Conservation (phyloP, 352 stramenopile species). For the Bremia lactucae region DNA sequence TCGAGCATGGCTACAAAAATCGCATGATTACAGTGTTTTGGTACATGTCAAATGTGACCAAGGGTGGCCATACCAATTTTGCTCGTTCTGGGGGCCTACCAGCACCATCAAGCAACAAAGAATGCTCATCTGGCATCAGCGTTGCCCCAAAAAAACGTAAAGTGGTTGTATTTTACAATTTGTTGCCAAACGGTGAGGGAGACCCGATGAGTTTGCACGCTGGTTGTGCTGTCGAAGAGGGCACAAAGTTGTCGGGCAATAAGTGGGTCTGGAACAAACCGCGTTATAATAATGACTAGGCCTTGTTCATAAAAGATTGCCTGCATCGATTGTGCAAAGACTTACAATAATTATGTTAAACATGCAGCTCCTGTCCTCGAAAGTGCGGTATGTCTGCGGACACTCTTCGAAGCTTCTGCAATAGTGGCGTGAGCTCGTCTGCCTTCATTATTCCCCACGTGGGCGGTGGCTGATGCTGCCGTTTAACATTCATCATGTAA, state of each 20-base stretch:
- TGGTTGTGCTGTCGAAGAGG: constrained; percentile 59
- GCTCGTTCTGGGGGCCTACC: constrained; percentile 42
- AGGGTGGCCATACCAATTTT: constrained; percentile 75
- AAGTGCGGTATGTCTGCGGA: constrained; percentile 40
- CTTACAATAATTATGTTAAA: constrained; percentile 23
- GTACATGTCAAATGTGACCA: constrained; percentile 79
- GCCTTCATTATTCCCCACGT: constrained; percentile 16
- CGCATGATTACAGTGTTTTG: constrained; percentile 82
- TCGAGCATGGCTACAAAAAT: constrained; percentile 67
- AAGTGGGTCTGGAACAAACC: constrained; percentile 86
- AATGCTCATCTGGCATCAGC: constrained; percentile 53
- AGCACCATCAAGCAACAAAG: constrained; percentile 37
- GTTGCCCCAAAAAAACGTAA: constrained; percentile 67
- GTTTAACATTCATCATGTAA: constrained; percentile 75
- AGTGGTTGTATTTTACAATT: constrained; percentile 80
- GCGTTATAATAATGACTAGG: too few species aligned
- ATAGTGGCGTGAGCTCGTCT: constrained; percentile 43
- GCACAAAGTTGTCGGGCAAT: constrained; percentile 72
- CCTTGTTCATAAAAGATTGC: too few species aligned
- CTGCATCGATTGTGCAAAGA: constrained; percentile 16
- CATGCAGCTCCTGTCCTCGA: constrained; percentile 43
- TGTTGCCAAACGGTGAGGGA: constrained; percentile 53
- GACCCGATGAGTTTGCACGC: constrained; percentile 66
- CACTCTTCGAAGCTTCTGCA: constrained; percentile 25
- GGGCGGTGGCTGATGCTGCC: constrained; percentile 5